These are phyloP conservation scores for Metschnikowia reukaufii DNA, from an alignment of 805 yeast species.

Conservation along the genomic window DNA sequence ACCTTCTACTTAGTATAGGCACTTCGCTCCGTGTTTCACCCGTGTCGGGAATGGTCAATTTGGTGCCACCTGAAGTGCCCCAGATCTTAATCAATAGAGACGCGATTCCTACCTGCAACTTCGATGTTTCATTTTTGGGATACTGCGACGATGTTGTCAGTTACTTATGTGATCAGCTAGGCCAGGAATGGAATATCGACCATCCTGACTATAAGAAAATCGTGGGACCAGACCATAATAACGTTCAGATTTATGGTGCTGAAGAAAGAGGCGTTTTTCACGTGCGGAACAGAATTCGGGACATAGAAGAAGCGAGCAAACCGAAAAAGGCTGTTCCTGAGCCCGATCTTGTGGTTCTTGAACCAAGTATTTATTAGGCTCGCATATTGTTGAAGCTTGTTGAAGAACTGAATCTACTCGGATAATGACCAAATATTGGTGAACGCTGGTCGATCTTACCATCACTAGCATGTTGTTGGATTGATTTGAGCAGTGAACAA, in stretches of 20 bases:
- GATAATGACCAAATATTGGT: too few species aligned
- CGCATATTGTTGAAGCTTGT: not conserved
- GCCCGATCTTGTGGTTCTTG: constrained; percentile 19
- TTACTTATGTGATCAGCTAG: constrained; percentile 44
- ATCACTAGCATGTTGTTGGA: too few species aligned
- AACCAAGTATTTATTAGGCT: constrained; percentile 12
- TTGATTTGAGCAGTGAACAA: too few species aligned
- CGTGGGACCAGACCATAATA: constrained; percentile 12
- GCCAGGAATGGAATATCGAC: constrained; percentile 33
- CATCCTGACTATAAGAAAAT: constrained; percentile 27
- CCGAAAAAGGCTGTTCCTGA: constrained; percentile 7
- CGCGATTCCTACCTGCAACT: constrained; percentile 70
- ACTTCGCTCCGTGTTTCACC: constrained; percentile 93
- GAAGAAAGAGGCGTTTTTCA: constrained; percentile 7
- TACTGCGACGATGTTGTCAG: constrained; percentile 81
- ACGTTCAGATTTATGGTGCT: not conserved
- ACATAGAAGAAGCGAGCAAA: not conserved
- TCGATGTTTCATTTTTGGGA: constrained; percentile 76
- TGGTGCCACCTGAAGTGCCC: constrained; percentile 70
- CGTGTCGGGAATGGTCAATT: constrained; percentile 81
- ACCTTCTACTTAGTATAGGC: constrained; percentile 80
- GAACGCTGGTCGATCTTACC: too few species aligned
- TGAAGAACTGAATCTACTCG: not conserved
- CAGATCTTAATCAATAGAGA: constrained; percentile 79
- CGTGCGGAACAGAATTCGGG: constrained; percentile 10